Percentiles rank a stretch among this genome's conserved stretches.
These are phyloP conservation scores for Syncephalis plumigaleata DNA, from an alignment of 371 early-diverging fungal species.

Conservation along the genomic window DNA sequence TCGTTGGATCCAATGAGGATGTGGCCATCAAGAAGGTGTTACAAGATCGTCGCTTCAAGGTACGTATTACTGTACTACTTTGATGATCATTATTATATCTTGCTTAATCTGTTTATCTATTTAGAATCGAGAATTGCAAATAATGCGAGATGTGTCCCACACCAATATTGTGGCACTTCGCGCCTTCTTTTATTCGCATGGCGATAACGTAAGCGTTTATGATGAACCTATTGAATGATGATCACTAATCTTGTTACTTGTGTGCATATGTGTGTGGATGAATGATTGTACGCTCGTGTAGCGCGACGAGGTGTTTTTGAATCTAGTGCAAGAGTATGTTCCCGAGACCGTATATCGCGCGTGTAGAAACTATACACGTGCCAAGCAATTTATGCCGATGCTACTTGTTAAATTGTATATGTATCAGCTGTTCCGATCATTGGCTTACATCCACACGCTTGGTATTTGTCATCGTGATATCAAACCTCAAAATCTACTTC, in stretches of 20 bases:
- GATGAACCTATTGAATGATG: no score
- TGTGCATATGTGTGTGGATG: constrained; percentile 3
- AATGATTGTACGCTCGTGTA: constrained; percentile 6
- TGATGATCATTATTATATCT: background rate
- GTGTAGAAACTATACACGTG: constrained; percentile 67
- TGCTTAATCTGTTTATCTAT: background rate
- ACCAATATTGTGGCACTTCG: constrained; percentile 74
- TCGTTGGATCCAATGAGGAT: constrained; percentile 56
- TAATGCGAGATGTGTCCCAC: constrained; percentile 81
- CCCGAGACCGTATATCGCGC: constrained; percentile 89
- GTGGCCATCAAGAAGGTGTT: constrained; percentile 91
- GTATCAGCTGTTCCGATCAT: constrained; percentile 89
- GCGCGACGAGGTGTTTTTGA: constrained; percentile 86
- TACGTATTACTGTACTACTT: constrained; percentile 9
- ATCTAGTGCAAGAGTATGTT: constrained; percentile 81
- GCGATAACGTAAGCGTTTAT: constrained; percentile 38
- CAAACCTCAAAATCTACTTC: constrained; percentile 96
- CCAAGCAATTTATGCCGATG: constrained; percentile 86
- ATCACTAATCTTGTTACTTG: no score
- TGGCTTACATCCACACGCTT: constrained; percentile 90
- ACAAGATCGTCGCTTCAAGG: constrained; percentile 93
- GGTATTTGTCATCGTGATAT: constrained; percentile 93
- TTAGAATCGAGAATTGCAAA: constrained; percentile 90
- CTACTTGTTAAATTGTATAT: constrained; percentile 88
- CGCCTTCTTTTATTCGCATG: constrained; percentile 77